Percentiles rank a stretch among this genome's conserved stretches.
Evolutionary conservation across 1,139 yeast genomes (phyloP).

Genomic region (Hanseniaspora uvarum): DNA sequence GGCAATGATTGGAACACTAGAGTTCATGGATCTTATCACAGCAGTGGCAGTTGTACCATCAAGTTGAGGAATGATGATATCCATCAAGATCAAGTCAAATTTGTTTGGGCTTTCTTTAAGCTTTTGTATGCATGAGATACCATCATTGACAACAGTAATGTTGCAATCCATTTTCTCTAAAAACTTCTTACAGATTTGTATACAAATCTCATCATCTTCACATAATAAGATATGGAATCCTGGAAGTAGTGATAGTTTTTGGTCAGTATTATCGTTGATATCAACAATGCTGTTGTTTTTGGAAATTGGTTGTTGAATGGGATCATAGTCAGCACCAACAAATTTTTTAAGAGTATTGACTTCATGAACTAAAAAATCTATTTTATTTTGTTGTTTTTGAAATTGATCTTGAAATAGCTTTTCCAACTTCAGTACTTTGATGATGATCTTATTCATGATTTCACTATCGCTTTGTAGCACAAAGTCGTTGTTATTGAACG

Average conservation of each 20-base stretch:
- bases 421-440: neutral
- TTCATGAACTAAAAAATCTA: slow-evolving; percentile 5
- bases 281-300: slow-evolving; percentile 21
- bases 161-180: slow-evolving; percentile 81
- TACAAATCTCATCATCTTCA: slow-evolving; percentile 79
- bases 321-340: slow-evolving; percentile 19
- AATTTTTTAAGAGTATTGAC: slow-evolving; percentile 18
- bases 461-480: neutral
- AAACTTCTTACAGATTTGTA: slow-evolving; percentile 67
- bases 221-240: slow-evolving; percentile 66
- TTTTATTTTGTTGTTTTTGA: neutral
- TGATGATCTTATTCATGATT: neutral
- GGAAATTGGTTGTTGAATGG: slow-evolving; percentile 16
- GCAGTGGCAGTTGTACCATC: slow-evolving; percentile 93
- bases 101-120: slow-evolving; percentile 50
- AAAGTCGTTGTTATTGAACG: slow-evolving; percentile 19
- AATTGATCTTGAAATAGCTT: neutral
- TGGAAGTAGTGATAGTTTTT: slow-evolving; percentile 25
- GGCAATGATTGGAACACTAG: slow-evolving; percentile 78
- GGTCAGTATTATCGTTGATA: slow-evolving; percentile 16
- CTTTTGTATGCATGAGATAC: slow-evolving; percentile 73
- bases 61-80: slow-evolving; percentile 84
- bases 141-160: slow-evolving; percentile 87
- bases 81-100: slow-evolving; percentile 82
- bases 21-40: slow-evolving; percentile 72